Percentiles rank a stretch among this genome's conserved stretches.
These are phyloP conservation scores for Diversispora epigaea DNA, from an alignment of 192 early-diverging fungal species.

Conservation along the genomic window DNA sequence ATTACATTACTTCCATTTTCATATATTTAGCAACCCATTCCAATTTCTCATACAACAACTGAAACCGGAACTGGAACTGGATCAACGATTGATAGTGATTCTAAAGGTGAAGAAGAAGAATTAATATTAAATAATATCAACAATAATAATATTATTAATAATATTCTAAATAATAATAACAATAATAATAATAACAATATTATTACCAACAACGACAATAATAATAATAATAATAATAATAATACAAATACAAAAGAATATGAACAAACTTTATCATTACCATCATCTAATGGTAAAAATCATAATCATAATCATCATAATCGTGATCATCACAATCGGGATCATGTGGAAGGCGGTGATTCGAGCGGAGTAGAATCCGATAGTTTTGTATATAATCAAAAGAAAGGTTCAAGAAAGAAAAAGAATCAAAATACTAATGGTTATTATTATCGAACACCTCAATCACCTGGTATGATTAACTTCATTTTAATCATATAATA, in stretches of 20 bases:
- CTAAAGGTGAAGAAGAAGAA: constrained; percentile 29
- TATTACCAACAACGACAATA: too few species aligned
- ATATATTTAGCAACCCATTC: not conserved
- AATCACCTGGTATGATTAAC: not conserved
- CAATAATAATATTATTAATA: too few species aligned
- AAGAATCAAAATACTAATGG: constrained; percentile 28
- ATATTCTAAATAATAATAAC: too few species aligned
- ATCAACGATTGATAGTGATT: constrained; percentile 31
- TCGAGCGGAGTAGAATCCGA: constrained; percentile 28
- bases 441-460: constrained; percentile 2
- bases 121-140: too few species aligned
- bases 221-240: too few species aligned
- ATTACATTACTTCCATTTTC: too few species aligned
- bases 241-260: too few species aligned
- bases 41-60: not conserved
- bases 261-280: too few species aligned
- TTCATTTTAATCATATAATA: not conserved
- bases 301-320: not conserved
- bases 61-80: not conserved
- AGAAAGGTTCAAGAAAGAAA: constrained; percentile 8
- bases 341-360: not conserved
- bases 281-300: too few species aligned
- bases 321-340: not conserved
- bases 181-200: too few species aligned
- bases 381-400: constrained; percentile 8